A percentile compares a stretch with the other conserved stretches of the same genome.
phyloP scores from a whole-genome alignment of 2,329 filamentous ascomycete species.

The Periconia macrospinosa region DNA sequence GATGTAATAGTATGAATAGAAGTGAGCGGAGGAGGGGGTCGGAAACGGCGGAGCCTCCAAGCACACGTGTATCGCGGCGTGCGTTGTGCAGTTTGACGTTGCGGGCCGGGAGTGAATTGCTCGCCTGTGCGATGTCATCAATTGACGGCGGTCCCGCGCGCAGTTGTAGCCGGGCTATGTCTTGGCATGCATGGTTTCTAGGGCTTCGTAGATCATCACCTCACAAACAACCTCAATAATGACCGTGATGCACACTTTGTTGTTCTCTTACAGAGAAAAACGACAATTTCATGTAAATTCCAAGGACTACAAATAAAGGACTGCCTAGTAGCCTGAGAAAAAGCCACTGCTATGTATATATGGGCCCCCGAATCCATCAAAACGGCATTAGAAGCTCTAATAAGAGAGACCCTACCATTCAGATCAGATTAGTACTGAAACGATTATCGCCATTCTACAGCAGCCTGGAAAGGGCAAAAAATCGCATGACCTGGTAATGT shows the following conservation, averaged over 20 bases:
- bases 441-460: background rate
- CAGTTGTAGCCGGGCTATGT: background rate
- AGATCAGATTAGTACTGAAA: background rate
- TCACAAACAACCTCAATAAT: too few relatives aligned
- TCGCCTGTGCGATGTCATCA: constrained; percentile 25
- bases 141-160: background rate
- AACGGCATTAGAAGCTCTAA: background rate
- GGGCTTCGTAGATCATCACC: too few relatives aligned
- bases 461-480: background rate
- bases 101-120: constrained; percentile 13
- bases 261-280: too few relatives aligned
- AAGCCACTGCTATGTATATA: too few relatives aligned
- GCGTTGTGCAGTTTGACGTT: constrained; percentile 11
- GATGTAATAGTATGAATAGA: background rate
- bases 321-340: too few relatives aligned
- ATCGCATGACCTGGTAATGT: background rate
- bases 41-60: background rate
- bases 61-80: background rate
- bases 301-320: too few relatives aligned
- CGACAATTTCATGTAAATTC: too few relatives aligned
- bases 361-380: too few relatives aligned
- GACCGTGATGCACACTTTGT: too few relatives aligned
- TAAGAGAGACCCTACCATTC: background rate
- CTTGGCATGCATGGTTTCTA: too few relatives aligned
- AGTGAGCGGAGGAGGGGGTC: background rate